Base-by-base conservation (phyloP, 1,284 basidiomycete species). In the Cutaneotrichosporon dermatis region DNA sequence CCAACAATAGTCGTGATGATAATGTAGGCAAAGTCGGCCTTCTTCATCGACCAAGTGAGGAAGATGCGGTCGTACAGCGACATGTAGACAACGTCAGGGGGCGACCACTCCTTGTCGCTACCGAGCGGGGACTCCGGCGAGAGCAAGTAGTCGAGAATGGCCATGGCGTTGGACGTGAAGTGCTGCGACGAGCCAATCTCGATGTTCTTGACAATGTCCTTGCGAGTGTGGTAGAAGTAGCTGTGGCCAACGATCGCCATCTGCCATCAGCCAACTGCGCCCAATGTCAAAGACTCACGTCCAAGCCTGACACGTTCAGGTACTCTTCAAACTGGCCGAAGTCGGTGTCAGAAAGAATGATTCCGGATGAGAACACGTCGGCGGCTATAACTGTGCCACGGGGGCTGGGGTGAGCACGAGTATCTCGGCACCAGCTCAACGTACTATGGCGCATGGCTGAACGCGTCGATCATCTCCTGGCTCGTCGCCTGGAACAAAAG, bases 401-500 rank as follows among this genome's bases (percentile, higher is more conserved):
- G 0, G 92, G 95, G 69, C 88, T 88, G 59, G 0, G 55, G 16
- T 44, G 42, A 49, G 34, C 25, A 25, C 25, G 25, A 25, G 25
- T 25, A 25, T 25, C 25, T 25, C 25, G 25, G 25, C 25, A 25
- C 25, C 25, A 25, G 25, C 25, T 25, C 25, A 3, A 13, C 36
- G 16, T 62, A 85, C 86, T 87, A 81, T 4, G 93, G 92, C 0
- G 91, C 90, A 66, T 87, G 83, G 0, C 88, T 84, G 72, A 95
- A 97, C 0, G 92, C 93, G 61, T 89, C 83, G 15, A 98, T 90
- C 92, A 99, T 96, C 73, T 93, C 86, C 64, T 89, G 85, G 11
- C 89, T 92, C 0, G 92, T 97, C 0, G 95, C 95, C 80, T 99
- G 95, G 82, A 99, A 99, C 12, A 98, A 83, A 6, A 98, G 81